Base-by-base conservation (phyloP, 192 early-diverging fungal species). In the Podila horticola region DNA sequence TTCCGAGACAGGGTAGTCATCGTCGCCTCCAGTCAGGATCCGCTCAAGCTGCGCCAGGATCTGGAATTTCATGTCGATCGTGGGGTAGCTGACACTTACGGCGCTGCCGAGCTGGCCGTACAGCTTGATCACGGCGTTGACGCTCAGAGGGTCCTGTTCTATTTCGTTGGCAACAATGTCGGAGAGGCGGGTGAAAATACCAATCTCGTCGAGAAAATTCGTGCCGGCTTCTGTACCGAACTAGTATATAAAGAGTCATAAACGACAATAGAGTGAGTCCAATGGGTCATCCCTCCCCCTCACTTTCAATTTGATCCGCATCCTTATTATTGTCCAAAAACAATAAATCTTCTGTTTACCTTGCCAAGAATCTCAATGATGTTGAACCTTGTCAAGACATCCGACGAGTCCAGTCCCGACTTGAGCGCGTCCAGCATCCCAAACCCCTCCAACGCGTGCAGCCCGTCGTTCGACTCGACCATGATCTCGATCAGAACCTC, bases 321-420 rank as follows among this genome's bases (percentile, higher is more conserved):
- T 41, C 45, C 13, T 22, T 10, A 49, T 30, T 50, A 5, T 19
- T 51, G 15, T 20, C 8, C 0, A 34, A 20, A 45, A 17, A n/a
- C n/a, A n/a, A n/a, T n/a, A 29, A 49, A 31, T 15, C 4, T n/a
- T 52, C 2, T 22, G 1, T 10, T 69, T 58, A 69, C 74, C 74
- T 79, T 69, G 2, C 70, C 52, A 4, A 79, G 62, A 24, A 79
- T 72, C 66, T 79, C 76, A 26, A 79, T 72, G 33, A 79, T 64
- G 28, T 79, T 79, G 68, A 79, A 79, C 7, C 76, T 64, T 0
- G 76, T 65, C 51, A 79, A 52, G 38, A 72, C 68, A 59, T 79
- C 76, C 17, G 51, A 28, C 4, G 61, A 20, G 20, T n/a, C 51
- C 26, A 79, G 30, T 9, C 70, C 70, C 13, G 30, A 34, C 45